A percentile compares a stretch with the other conserved stretches of the same genome.
Evolutionary conservation across 148 eudicot species (phyloP).

Genomic region (Cornus florida): DNA sequence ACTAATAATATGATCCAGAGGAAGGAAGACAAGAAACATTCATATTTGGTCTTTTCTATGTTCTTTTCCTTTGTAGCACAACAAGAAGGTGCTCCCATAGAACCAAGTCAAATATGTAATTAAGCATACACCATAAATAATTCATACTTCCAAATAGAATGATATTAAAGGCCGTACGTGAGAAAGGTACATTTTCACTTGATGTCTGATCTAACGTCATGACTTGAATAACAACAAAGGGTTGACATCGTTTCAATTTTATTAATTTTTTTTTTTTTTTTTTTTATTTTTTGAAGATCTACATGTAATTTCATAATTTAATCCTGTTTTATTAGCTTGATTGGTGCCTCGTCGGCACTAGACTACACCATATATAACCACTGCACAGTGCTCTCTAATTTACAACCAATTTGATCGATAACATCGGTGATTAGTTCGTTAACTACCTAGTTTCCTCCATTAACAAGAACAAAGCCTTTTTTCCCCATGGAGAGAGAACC

Average conservation of each 20-base stretch:
- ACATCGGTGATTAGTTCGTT: background rate
- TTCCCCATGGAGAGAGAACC: constrained; percentile 4
- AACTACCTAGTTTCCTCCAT: constrained; percentile 13
- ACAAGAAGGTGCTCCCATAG: no score
- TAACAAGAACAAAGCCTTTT: constrained; percentile 12
- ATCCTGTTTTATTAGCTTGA: background rate
- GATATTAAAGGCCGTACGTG: background rate
- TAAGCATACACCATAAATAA: no score
- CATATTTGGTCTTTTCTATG: no score
- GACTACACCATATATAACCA: constrained; percentile 6
- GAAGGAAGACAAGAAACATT: no score
- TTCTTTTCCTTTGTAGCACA: no score
- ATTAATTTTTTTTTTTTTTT: background rate
- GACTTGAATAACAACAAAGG: constrained; percentile 4
- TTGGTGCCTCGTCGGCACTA: background rate
- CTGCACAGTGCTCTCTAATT: constrained; percentile 3
- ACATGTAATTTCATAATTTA: background rate
- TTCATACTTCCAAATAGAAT: no score
- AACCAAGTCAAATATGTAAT: no score
- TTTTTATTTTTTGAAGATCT: background rate
- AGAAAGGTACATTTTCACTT: background rate
- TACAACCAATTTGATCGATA: constrained; percentile 3
- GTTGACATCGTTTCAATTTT: background rate
- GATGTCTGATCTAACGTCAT: background rate
- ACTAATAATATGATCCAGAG: no score